Evolutionary conservation across 2,329 filamentous ascomycete genomes (phyloP), one percentile per base, ranked within the genome.

Genomic region (Colletotrichum chlorophyti): DNA sequence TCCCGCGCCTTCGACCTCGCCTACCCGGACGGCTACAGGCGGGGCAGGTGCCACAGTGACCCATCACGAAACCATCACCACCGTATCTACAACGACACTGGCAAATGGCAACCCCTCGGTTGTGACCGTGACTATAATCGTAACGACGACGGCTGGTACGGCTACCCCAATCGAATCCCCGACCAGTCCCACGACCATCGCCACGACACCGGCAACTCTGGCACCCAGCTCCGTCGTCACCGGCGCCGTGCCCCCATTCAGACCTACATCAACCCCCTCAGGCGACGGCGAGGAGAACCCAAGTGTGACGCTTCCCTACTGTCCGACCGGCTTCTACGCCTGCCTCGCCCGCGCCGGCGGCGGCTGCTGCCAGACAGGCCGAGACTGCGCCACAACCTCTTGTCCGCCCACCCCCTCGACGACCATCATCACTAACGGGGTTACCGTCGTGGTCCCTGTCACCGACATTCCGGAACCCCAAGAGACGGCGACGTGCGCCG

Each of bases 301-400:
- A 19, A 40, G 51, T 8, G 31, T 48, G 29, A 43, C 51, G 14
- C 24, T 51, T 3, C 27, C 43, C 9, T 79, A 82, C 65, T 98
- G 94, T 66, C 94, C 94, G 0, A 93, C 89, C 0, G 93, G 93
- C 3, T 98, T 93, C 79, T 98, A 98, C 73, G 89, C 91, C 47
- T 98, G 94, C 73, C 85, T 88, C 3, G 94, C 94, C 2, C 87
- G 87, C 59, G 91, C 93, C 58, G 92, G 91, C 12, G 92, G 92
- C 17, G 84, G 84, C 2, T 98, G 94, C 77, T 98, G 94, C 75
- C 90, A 90, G 55, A 93, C 91, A 0, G 93, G 92, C 2, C 86
- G 93, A 17, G 84, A 96, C 74, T 98, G 94, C 74, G 85, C 89
- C 59, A 89, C 87, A 0, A 91, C 90, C 0, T 91, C 89, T 6